Evolutionary conservation across 1,284 basidiomycete genomes (phyloP), one percentile per base, ranked within the genome.

Genomic region (Xerocomus nothofagi): DNA sequence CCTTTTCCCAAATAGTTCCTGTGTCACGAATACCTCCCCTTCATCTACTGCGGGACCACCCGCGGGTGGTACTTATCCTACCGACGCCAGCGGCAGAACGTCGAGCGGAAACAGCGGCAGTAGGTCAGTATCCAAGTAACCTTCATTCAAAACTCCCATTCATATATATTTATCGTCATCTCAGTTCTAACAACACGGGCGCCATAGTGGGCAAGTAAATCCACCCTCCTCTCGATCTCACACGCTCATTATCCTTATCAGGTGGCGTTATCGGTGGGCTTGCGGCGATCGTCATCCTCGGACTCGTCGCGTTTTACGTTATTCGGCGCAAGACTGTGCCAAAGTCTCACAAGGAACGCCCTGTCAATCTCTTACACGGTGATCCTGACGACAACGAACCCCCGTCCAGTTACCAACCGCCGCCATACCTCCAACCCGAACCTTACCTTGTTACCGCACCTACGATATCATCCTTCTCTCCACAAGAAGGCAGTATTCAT

Each of bases 51-150:
- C 84, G 8, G 88, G 85, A 1, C 73, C 71, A 43, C 86, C 88
- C 6, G 88, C 88, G n/a, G 88, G 88, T 31, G 86, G 86, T 0
- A 73, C 73, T 39, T 86, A 86, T 62, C 81, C 86, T 0, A 88
- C 86, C 0, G 77, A 73, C 40, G 70, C 73, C 14, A 60, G 53
- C 41, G 67, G 69, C 24, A 55, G 56, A 42, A 58, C 41, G 33
- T 68, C 67, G 20, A 59, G 66, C 10, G 54, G 56, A 11, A 44
- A 23, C 10, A 42, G 44, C n/a, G 21, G 37, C 1, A 21, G 45
- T 6, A 62, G 64, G 67, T 69, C 26, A 49, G 63, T 66, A 39
- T 53, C 44, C 38, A 37, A 42, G 47, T 41, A 24, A 44, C 39
- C 31, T 44, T 27, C 6, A 23, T 34, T 41, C 12, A 1, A 18